A percentile compares a stretch with the other conserved stretches of the same genome.
These are phyloP conservation scores for Anacardium occidentale DNA, from an alignment of 345 rosid genomes.

Conservation along the genomic window DNA sequence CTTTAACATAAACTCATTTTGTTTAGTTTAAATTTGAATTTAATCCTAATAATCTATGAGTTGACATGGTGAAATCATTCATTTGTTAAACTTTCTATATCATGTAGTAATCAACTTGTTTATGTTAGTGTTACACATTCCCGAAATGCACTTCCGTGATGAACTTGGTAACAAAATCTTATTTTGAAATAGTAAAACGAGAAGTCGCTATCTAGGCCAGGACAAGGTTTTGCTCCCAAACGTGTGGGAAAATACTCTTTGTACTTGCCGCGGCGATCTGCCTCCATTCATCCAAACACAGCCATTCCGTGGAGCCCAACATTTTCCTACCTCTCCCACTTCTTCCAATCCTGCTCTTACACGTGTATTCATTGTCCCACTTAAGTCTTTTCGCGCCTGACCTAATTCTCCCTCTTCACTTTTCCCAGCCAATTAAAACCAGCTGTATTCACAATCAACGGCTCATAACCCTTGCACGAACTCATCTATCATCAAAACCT, in stretches of 20 bases:
- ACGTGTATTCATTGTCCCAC: slow-evolving; percentile 12
- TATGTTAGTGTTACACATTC: too few species aligned
- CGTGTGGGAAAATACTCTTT: background rate
- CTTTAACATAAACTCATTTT: too few species aligned
- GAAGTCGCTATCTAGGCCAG: background rate
- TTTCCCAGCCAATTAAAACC: background rate
- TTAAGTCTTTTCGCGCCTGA: slow-evolving; percentile 25
- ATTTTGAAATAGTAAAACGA: background rate
- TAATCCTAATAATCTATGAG: too few species aligned
- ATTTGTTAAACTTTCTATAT: too few species aligned
- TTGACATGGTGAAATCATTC: too few species aligned
- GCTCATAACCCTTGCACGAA: background rate
- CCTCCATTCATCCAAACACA: slow-evolving; percentile 30
- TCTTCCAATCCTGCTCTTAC: background rate
- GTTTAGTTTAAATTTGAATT: too few species aligned
- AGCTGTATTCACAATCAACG: slow-evolving; percentile 38
- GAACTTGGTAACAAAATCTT: too few species aligned
- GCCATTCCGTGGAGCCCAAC: slow-evolving; percentile 19
- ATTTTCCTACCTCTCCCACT: background rate
- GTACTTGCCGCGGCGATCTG: slow-evolving; percentile 17
- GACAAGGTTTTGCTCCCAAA: slow-evolving; percentile 21
- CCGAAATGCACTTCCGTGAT: too few species aligned
- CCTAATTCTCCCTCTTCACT: background rate
- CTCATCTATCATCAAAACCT: background rate
- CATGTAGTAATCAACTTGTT: too few species aligned